Conservation (phyloP, 306 rosid species). For the Rosa chinensis region DNA sequence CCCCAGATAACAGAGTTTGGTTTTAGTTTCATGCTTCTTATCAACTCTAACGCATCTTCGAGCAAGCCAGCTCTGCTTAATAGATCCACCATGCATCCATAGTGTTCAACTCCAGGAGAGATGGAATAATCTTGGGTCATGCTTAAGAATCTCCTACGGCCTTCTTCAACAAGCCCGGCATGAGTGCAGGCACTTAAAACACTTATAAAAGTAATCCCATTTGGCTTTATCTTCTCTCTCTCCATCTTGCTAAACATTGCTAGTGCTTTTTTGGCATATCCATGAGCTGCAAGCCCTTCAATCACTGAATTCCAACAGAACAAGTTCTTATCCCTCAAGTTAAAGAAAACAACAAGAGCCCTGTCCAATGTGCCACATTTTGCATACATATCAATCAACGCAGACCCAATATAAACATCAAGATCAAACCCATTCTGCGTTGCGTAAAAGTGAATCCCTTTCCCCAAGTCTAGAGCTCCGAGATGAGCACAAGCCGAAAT, state of each 20-base stretch:
- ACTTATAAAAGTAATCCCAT: constrained; percentile 67
- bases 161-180: constrained; percentile 69
- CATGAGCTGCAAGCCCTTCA: constrained; percentile 75
- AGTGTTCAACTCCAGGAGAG: constrained; percentile 59
- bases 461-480: constrained; percentile 78
- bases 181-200: constrained; percentile 75
- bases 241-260: constrained; percentile 61
- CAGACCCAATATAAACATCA: constrained; percentile 75
- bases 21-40: constrained; percentile 50
- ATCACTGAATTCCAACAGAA: constrained; percentile 83
- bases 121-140: constrained; percentile 53
- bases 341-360: constrained; percentile 73
- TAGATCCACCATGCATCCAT: constrained; percentile 84
- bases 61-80: constrained; percentile 78
- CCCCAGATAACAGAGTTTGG: constrained; percentile 78
- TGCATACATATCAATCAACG: constrained; percentile 83
- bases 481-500: constrained; percentile 80
- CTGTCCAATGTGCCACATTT: constrained; percentile 72
- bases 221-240: constrained; percentile 55
- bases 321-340: constrained; percentile 55
- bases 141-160: constrained; percentile 51
- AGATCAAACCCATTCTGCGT: constrained; percentile 55
- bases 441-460: constrained; percentile 54
- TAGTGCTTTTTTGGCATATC: constrained; percentile 52
- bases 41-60: constrained; percentile 62